These are phyloP conservation scores for Terfezia claveryi DNA, from an alignment of 495 filamentous ascomycete genomes.

Conservation along the genomic window DNA sequence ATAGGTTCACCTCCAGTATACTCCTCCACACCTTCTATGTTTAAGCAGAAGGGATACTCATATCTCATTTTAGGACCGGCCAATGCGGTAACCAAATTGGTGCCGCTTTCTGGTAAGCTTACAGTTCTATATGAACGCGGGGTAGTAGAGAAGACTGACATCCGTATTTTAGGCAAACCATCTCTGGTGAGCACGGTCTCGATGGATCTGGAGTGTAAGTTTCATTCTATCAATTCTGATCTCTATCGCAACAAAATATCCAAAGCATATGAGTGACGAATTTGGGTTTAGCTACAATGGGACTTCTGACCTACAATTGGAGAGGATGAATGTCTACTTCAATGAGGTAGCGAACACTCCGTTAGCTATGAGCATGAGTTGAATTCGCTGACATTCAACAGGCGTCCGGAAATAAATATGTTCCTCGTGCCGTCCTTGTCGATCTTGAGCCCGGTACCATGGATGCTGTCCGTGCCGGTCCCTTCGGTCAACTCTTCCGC, in stretches of 20 bases:
- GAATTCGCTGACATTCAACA: constrained; percentile 19
- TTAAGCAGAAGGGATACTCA: neutral
- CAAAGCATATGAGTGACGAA: constrained; percentile 6
- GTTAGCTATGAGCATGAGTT: neutral
- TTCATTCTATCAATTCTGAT: neutral
- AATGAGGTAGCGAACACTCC: constrained; percentile 50
- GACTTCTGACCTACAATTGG: constrained; percentile 91
- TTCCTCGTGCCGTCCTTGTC: constrained; percentile 97
- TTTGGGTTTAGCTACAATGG: constrained; percentile 59
- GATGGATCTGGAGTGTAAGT: constrained; percentile 84
- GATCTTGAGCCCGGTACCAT: constrained; percentile 97
- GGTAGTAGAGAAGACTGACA: constrained; percentile 16
- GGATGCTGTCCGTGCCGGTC: constrained; percentile 97
- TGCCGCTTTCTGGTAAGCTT: constrained; percentile 87
- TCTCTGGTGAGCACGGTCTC: constrained; percentile 97
- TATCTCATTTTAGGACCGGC: constrained; percentile 5
- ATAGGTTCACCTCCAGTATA: constrained; percentile 20
- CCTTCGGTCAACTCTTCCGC: constrained; percentile 98
- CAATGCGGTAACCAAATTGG: constrained; percentile 97
- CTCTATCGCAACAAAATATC: constrained; percentile 4
- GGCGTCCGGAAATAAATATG: constrained; percentile 95
- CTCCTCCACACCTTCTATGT: neutral
- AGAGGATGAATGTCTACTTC: constrained; percentile 99
- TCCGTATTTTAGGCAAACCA: constrained; percentile 47
- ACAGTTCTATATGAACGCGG: constrained; percentile 6